A percentile compares a stretch with the other conserved stretches of the same genome.
Evolutionary conservation across 164 flowering plant genomes (phyloP).

Genomic region (Aristolochia contorta): DNA sequence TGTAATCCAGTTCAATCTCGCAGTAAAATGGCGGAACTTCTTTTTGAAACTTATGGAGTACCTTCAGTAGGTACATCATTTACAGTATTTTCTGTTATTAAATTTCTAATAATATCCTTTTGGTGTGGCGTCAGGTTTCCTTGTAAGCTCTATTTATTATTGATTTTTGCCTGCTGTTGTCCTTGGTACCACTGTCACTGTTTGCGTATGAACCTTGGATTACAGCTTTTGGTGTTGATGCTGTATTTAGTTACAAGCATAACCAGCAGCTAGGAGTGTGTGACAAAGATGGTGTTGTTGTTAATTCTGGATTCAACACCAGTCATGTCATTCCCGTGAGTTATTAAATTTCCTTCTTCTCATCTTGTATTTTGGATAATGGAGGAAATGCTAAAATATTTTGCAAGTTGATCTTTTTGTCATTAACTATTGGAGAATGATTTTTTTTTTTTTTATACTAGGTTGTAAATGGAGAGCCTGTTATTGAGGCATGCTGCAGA

Average conservation of each 20-base stretch:
- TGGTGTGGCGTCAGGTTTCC: too few species aligned
- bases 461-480: conserved; percentile 87
- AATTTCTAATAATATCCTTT: too few species aligned
- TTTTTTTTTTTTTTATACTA: conserved; percentile 16
- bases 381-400: background rate
- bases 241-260: conserved; percentile 91
- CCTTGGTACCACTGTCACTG: too few species aligned
- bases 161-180: too few species aligned
- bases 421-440: background rate
- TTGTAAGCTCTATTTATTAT: too few species aligned
- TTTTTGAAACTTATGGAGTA: conserved; percentile 94
- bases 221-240: conserved; percentile 94
- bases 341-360: background rate
- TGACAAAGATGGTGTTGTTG: conserved; percentile 72
- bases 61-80: conserved; percentile 71
- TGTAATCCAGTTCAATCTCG: conserved; percentile 97
- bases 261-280: conserved; percentile 79
- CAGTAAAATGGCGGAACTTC: conserved; percentile 97
- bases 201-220: conserved; percentile 1
- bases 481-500: conserved; percentile 69
- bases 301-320: conserved; percentile 72
- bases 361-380: background rate
- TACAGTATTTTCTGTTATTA: background rate
- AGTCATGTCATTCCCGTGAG: conserved; percentile 86
- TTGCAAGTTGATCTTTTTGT: background rate